These are phyloP conservation scores for Zygosaccharomyces pseudobailii DNA, from an alignment of 1,139 yeast genomes.

Conservation along the genomic window DNA sequence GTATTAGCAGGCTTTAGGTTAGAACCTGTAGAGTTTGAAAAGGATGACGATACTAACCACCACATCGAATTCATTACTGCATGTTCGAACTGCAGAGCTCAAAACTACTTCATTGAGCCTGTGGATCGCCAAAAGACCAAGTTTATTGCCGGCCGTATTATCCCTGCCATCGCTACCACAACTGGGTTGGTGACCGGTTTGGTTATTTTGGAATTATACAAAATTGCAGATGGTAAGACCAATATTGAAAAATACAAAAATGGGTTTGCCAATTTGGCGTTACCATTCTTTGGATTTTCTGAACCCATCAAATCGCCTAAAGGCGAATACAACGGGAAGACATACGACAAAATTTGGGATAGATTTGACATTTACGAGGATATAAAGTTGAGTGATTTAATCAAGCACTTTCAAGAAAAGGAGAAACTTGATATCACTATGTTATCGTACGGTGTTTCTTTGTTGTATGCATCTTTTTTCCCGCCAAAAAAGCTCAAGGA, in stretches of 20 bases:
- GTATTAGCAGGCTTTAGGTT: constrained; percentile 84
- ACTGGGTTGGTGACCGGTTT: constrained; percentile 95
- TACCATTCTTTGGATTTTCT: constrained; percentile 94
- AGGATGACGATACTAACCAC: constrained; percentile 94
- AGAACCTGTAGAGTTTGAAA: constrained; percentile 87
- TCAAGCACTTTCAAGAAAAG: constrained; percentile 69
- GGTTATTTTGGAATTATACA: constrained; percentile 86
- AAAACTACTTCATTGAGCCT: constrained; percentile 78
- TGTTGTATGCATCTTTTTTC: constrained; percentile 88
- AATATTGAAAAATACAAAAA: constrained; percentile 87
- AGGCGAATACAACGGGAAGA: constrained; percentile 74
- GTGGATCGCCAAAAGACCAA: constrained; percentile 75
- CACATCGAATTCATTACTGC: constrained; percentile 97
- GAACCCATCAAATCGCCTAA: constrained; percentile 89
- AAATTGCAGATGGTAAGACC: constrained; percentile 68
- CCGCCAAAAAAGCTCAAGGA: constrained; percentile 87
- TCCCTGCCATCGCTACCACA: constrained; percentile 98
- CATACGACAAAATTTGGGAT: constrained; percentile 91
- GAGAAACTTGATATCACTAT: constrained; percentile 86
- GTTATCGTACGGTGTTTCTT: constrained; percentile 87
- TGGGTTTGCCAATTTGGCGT: constrained; percentile 89
- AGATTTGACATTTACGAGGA: constrained; percentile 80
- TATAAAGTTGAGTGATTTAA: constrained; percentile 66
- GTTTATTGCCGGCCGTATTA: constrained; percentile 87
- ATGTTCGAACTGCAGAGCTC: constrained; percentile 92